Conservation (phyloP, 257 asterid species). For the Coffea eugenioides region DNA sequence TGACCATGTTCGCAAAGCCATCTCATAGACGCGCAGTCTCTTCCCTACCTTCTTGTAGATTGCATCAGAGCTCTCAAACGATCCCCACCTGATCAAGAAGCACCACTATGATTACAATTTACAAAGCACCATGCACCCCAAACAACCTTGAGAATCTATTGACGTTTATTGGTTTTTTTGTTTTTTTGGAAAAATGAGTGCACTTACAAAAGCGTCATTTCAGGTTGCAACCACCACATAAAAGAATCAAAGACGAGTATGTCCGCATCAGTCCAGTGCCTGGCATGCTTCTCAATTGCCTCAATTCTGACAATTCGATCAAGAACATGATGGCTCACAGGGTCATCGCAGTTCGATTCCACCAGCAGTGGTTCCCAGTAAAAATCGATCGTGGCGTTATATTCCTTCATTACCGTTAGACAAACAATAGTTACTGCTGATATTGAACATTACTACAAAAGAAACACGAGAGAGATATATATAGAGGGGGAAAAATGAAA, state of each 20-base stretch:
- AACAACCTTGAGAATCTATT: background rate
- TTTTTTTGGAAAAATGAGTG: background rate
- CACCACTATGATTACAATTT: too few relatives aligned
- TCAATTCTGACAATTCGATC: background rate
- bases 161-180: background rate
- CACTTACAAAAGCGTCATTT: slow-evolving; percentile 45
- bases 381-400: slow-evolving; percentile 56
- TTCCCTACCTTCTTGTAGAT: slow-evolving; percentile 30
- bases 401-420: slow-evolving; percentile 32
- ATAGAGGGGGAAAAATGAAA: too few relatives aligned
- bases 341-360: slow-evolving; percentile 56
- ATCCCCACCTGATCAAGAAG: slow-evolving; percentile 42
- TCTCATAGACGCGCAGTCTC: slow-evolving; percentile 34
- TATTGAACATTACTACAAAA: too few relatives aligned
- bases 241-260: slow-evolving; percentile 47
- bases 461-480: too few relatives aligned
- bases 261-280: slow-evolving; percentile 49
- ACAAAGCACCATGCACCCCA: too few relatives aligned
- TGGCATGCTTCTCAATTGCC: slow-evolving; percentile 51
- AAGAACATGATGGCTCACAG: slow-evolving; percentile 14
- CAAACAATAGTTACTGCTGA: too few relatives aligned
- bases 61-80: slow-evolving; percentile 35
- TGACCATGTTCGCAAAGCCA: slow-evolving; percentile 56
- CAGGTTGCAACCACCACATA: slow-evolving; percentile 42
- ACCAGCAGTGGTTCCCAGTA: slow-evolving; percentile 68